These are phyloP conservation scores for Chytriomyces sp. DNA, from an alignment of 192 early-diverging fungal species.

Conservation along the genomic window DNA sequence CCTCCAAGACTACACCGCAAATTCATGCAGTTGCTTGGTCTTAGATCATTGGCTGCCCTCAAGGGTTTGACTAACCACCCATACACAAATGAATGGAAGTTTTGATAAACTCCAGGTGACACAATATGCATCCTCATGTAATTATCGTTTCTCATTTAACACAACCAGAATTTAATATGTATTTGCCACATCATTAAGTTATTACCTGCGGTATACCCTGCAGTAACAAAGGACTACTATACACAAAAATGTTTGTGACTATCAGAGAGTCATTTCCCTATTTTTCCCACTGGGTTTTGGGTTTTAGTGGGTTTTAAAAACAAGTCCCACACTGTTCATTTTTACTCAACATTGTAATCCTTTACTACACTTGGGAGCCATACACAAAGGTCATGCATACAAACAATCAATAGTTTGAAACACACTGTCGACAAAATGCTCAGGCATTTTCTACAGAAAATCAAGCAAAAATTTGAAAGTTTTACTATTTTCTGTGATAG, in stretches of 20 bases:
- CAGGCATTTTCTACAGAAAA: too few species aligned
- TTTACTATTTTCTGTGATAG: too few species aligned
- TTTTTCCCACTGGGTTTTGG: too few species aligned
- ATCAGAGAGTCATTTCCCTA: not conserved
- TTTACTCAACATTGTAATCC: too few species aligned
- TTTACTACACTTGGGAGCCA: too few species aligned
- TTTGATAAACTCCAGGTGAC: not conserved
- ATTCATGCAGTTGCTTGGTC: constrained; percentile 10
- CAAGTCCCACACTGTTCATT: too few species aligned
- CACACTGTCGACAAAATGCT: too few species aligned
- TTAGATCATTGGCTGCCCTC: not conserved
- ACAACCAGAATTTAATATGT: not conserved
- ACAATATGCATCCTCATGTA: not conserved
- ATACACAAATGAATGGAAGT: constrained; percentile 1
- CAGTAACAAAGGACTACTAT: not conserved
- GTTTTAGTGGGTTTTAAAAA: too few species aligned
- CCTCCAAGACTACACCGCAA: constrained; percentile 13
- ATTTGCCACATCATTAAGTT: not conserved
- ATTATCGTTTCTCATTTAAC: not conserved
- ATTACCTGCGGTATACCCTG: not conserved
- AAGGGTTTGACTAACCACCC: not conserved
- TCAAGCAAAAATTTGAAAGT: too few species aligned
- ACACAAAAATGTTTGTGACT: not conserved
- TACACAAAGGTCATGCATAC: too few species aligned
- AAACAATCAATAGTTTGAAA: too few species aligned